Percentiles rank a stretch among this genome's conserved stretches.
Conservation (phyloP, 139 green algal genomes). For the Coccomyxa sp. region DNA sequence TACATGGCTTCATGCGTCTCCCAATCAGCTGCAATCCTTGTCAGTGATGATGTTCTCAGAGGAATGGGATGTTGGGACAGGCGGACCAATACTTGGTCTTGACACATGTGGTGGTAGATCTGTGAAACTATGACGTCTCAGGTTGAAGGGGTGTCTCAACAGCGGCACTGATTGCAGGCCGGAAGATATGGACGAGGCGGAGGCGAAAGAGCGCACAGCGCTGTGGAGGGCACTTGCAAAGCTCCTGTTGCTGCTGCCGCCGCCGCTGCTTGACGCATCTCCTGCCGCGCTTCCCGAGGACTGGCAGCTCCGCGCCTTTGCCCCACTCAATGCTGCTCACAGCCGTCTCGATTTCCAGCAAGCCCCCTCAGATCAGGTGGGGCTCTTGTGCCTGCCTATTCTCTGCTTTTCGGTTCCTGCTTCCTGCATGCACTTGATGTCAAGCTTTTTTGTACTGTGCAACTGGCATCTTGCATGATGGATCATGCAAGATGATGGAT, state of each 20-base stretch:
- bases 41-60: neutral
- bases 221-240: neutral
- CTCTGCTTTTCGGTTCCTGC: neutral
- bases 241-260: neutral
- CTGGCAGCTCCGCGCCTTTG: constrained; percentile 7
- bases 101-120: neutral
- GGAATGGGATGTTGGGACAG: neutral
- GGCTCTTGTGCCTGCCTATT: neutral
- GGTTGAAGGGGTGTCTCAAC: neutral
- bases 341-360: neutral
- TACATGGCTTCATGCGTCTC: neutral
- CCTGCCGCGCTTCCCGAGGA: constrained; percentile 10
- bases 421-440: neutral
- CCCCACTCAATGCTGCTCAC: constrained; percentile 3
- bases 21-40: neutral
- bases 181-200: neutral
- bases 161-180: neutral
- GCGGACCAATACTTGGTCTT: neutral
- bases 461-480: neutral
- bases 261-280: neutral
- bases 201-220: neutral
- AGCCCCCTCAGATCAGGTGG: neutral
- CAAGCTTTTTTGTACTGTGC: neutral
- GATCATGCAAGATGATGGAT: neutral
- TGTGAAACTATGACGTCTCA: neutral